Percentiles rank a stretch among this genome's conserved stretches.
These are phyloP conservation scores for Akanthomyces dipterigenus DNA, from an alignment of 2,329 filamentous ascomycete genomes.

Conservation along the genomic window DNA sequence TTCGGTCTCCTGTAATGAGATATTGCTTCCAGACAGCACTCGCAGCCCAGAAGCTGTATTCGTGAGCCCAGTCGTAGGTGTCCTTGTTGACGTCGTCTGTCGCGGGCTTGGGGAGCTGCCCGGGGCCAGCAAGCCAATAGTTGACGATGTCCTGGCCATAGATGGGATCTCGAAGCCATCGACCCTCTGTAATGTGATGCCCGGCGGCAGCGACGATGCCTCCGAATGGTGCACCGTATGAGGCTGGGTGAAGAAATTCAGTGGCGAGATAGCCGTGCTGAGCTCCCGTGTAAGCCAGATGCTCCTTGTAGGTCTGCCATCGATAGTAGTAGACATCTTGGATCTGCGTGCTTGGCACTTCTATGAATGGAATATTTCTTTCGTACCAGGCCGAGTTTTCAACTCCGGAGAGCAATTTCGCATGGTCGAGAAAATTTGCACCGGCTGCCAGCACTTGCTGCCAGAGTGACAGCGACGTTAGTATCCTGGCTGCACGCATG, in stretches of 20 bases:
- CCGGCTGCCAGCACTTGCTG: not conserved
- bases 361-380: slow-evolving; percentile 37
- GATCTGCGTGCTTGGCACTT: slow-evolving; percentile 31
- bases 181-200: slow-evolving; percentile 31
- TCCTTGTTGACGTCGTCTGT: slow-evolving; percentile 15
- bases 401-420: slow-evolving; percentile 15
- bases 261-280: slow-evolving; percentile 35
- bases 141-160: slow-evolving; percentile 29
- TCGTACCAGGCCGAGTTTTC: slow-evolving; percentile 22
- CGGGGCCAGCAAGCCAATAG: slow-evolving; percentile 17
- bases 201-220: slow-evolving; percentile 24
- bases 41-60: slow-evolving; percentile 20
- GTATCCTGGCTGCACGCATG: not conserved
- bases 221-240: slow-evolving; percentile 16
- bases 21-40: slow-evolving; percentile 18
- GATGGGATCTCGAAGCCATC: slow-evolving; percentile 33
- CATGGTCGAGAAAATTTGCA: slow-evolving; percentile 19
- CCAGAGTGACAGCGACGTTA: not conserved
- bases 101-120: slow-evolving; percentile 15
- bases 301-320: slow-evolving; percentile 33
- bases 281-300: slow-evolving; percentile 32
- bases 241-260: slow-evolving; percentile 36
- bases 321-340: slow-evolving; percentile 41
- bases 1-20: slow-evolving; percentile 31
- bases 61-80: slow-evolving; percentile 16